phyloP scores from a whole-genome alignment of 2,329 filamentous ascomycete species.

The Penicillium sp. region DNA sequence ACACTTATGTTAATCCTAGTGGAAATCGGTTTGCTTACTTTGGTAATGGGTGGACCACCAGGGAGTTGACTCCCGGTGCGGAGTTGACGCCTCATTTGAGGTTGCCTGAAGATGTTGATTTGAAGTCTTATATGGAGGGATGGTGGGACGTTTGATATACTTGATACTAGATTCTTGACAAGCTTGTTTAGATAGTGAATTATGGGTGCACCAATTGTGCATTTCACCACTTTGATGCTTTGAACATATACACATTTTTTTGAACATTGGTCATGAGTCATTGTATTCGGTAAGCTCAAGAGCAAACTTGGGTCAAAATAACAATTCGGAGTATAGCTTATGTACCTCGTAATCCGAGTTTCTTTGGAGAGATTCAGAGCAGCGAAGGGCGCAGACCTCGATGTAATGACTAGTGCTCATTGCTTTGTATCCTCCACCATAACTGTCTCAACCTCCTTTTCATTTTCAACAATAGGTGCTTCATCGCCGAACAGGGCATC shows the following conservation, averaged over 20 bases:
- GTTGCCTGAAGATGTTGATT: conserved; percentile 57
- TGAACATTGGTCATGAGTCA: too few species aligned
- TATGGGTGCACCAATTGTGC: neutral
- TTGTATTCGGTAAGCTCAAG: too few species aligned
- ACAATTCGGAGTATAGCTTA: too few species aligned
- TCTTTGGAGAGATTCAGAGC: too few species aligned
- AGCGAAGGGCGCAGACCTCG: too few species aligned
- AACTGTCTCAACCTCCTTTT: neutral
- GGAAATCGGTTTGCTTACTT: conserved; percentile 58
- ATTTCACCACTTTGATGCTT: too few species aligned
- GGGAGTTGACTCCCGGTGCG: conserved; percentile 56
- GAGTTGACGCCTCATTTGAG: conserved; percentile 67
- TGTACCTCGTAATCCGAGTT: too few species aligned
- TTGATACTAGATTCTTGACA: neutral
- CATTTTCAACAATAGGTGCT: neutral
- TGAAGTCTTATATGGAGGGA: conserved; percentile 65
- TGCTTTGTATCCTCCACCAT: conserved; percentile 1
- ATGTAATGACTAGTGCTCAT: neutral
- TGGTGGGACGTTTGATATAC: conserved; percentile 60
- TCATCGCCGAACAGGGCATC: conserved; percentile 28
- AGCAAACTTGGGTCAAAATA: too few species aligned
- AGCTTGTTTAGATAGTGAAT: neutral
- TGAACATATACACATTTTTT: too few species aligned
- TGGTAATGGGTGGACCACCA: conserved; percentile 66
- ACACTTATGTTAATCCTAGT: conserved; percentile 46